These are phyloP conservation scores for Stenocarpella maydis DNA, from an alignment of 2,329 filamentous ascomycete species.

Conservation along the genomic window DNA sequence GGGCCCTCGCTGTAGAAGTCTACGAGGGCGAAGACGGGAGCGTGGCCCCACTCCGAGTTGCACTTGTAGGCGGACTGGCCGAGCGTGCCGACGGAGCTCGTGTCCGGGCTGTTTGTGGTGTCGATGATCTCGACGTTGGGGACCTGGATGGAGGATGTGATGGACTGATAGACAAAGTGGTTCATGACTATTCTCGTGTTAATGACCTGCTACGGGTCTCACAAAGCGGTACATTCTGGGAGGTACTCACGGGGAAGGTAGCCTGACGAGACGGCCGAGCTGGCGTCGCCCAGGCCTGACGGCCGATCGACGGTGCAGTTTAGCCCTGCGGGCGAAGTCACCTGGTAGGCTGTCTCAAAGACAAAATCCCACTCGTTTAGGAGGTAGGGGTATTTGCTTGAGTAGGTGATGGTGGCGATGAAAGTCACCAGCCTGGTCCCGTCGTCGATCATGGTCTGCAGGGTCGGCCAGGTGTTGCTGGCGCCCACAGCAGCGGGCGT, in stretches of 20 bases:
- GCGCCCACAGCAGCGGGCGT: constrained; percentile 55
- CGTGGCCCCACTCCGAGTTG: constrained; percentile 63
- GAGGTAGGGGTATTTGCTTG: constrained; percentile 60
- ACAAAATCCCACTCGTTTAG: constrained; percentile 71
- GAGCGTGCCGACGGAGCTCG: constrained; percentile 59
- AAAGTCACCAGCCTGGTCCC: constrained; percentile 74
- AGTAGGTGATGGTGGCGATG: constrained; percentile 62
- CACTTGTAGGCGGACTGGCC: constrained; percentile 64
- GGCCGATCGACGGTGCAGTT: constrained; percentile 77
- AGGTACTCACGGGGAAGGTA: constrained; percentile 73
- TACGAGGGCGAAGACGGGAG: constrained; percentile 78
- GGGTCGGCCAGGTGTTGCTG: constrained; percentile 70
- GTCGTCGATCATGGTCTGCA: constrained; percentile 72
- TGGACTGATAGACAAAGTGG: constrained; percentile 75
- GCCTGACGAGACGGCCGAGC: constrained; percentile 63
- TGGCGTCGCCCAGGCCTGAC: constrained; percentile 54
- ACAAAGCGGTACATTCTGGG: no score
- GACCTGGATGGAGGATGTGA: constrained; percentile 63
- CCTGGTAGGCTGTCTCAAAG: constrained; percentile 78
- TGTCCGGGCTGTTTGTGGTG: constrained; percentile 71
- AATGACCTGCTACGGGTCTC: no score
- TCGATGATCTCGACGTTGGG: constrained; percentile 68
- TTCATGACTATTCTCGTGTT: no score
- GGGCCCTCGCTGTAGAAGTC: constrained; percentile 82
- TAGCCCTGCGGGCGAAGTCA: constrained; percentile 69